Evolutionary conservation across 345 rosid genomes (phyloP).

Genomic region (Hibiscus tridactylites): DNA sequence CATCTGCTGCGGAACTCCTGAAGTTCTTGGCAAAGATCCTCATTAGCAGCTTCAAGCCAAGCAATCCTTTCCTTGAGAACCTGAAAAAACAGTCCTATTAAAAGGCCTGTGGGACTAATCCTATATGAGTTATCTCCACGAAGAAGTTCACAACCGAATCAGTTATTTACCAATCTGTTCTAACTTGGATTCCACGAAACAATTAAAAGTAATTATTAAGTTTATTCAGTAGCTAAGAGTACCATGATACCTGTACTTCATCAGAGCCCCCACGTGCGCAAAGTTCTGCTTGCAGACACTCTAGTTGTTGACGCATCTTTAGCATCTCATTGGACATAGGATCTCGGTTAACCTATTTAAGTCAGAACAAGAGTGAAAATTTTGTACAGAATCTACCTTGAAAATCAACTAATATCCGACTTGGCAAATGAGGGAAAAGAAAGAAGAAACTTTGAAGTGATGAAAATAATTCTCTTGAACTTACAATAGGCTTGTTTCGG

Average conservation of each 20-base stretch:
- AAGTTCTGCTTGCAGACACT: constrained; percentile 93
- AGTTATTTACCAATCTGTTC: background rate
- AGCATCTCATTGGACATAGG: constrained; percentile 95
- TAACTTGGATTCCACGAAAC: no score
- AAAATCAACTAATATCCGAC: background rate
- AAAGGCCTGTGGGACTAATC: background rate
- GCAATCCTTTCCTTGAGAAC: constrained; percentile 86
- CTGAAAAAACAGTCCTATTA: constrained; percentile 26
- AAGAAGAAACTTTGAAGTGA: background rate
- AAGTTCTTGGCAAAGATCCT: constrained; percentile 88
- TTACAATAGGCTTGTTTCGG: constrained; percentile 93
- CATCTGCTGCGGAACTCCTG: constrained; percentile 73
- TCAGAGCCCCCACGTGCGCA: constrained; percentile 70
- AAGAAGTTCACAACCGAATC: background rate
- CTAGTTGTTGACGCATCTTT: constrained; percentile 93
- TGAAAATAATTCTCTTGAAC: constrained; percentile 23
- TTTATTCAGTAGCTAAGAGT: background rate
- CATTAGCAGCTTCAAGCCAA: constrained; percentile 91
- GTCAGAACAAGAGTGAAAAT: constrained; percentile 6
- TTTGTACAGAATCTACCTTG: background rate
- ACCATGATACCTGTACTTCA: constrained; percentile 66
- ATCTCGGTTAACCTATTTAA: constrained; percentile 77
- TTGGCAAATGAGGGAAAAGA: background rate
- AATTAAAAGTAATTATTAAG: no score
- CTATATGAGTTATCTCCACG: background rate